phyloP scores from a whole-genome alignment of 1,284 basidiomycete species.

The Cerioporus squamosus region DNA sequence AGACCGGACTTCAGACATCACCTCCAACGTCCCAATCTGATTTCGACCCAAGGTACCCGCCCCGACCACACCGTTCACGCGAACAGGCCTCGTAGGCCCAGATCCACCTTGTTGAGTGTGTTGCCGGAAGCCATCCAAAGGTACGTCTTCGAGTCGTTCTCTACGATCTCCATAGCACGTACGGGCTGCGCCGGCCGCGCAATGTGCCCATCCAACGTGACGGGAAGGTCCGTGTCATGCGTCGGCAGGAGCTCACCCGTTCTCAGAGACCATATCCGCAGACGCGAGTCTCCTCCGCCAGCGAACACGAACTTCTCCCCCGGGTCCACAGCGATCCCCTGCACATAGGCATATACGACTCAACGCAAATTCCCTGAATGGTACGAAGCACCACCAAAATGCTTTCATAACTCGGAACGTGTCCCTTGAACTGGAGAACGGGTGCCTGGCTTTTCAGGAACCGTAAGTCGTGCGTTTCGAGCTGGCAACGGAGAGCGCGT shows the following conservation, averaged over 20 bases:
- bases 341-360: not conserved
- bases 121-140: conserved; percentile 23
- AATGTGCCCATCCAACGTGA: not conserved
- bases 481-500: conserved; percentile 41
- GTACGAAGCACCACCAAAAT: conserved; percentile 47
- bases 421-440: conserved; percentile 52
- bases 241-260: conserved; percentile 42
- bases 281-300: conserved; percentile 65
- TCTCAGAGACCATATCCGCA: conserved; percentile 69
- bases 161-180: conserved; percentile 22
- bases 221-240: not conserved
- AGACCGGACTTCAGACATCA: too few species aligned
- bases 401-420: conserved; percentile 55
- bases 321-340: conserved; percentile 68
- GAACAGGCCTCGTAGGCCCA: conserved; percentile 16
- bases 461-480: conserved; percentile 69
- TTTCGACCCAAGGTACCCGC: too few species aligned
- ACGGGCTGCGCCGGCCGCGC: conserved; percentile 14
- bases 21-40: too few species aligned
- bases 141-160: conserved; percentile 8
- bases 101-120: conserved; percentile 10
- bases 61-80: too few species aligned
- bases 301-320: conserved; percentile 72
- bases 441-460: conserved; percentile 50
- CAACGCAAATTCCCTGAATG: too few species aligned